These are phyloP conservation scores for Biancaea sappan DNA, from an alignment of 306 rosid species.

Conservation along the genomic window DNA sequence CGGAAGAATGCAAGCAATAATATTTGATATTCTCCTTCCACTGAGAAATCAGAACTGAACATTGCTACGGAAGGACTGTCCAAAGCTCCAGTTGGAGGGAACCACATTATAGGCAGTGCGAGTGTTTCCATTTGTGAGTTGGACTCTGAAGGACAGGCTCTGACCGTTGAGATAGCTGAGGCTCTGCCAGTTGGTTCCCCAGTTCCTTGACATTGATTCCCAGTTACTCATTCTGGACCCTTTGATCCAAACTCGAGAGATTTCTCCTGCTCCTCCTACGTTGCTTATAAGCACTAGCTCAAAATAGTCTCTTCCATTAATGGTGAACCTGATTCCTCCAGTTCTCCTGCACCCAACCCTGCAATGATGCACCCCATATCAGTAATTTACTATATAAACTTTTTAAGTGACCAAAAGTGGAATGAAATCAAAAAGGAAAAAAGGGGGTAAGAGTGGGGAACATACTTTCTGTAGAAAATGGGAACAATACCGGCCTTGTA, in stretches of 20 bases:
- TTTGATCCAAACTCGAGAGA: conserved; percentile 56
- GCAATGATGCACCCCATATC: too few species aligned
- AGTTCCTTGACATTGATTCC: conserved; percentile 60
- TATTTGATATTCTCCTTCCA: not conserved
- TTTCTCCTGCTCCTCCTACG: conserved; percentile 55
- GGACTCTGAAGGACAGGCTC: conserved; percentile 57
- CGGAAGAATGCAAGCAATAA: conserved; percentile 1
- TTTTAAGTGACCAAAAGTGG: too few species aligned
- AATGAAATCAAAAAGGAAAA: too few species aligned
- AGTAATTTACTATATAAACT: too few species aligned
- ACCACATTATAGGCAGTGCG: conserved; percentile 43
- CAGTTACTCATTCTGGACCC: conserved; percentile 53
- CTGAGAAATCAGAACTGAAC: conserved; percentile 45
- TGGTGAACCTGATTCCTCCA: conserved; percentile 58
- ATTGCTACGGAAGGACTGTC: conserved; percentile 53
- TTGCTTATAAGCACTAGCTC: conserved; percentile 60
- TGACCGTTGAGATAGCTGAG: conserved; percentile 56
- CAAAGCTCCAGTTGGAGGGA: conserved; percentile 56
- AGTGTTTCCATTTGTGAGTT: conserved; percentile 44
- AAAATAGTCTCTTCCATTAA: conserved; percentile 52
- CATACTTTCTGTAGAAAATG: conserved; percentile 46
- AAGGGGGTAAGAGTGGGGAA: not conserved
- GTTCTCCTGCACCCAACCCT: conserved; percentile 54
- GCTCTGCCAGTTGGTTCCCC: conserved; percentile 69
- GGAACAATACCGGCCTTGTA: conserved; percentile 66